These are phyloP conservation scores for Sphenostylis stenocarpa DNA, from an alignment of 306 rosid genomes.

Conservation along the genomic window DNA sequence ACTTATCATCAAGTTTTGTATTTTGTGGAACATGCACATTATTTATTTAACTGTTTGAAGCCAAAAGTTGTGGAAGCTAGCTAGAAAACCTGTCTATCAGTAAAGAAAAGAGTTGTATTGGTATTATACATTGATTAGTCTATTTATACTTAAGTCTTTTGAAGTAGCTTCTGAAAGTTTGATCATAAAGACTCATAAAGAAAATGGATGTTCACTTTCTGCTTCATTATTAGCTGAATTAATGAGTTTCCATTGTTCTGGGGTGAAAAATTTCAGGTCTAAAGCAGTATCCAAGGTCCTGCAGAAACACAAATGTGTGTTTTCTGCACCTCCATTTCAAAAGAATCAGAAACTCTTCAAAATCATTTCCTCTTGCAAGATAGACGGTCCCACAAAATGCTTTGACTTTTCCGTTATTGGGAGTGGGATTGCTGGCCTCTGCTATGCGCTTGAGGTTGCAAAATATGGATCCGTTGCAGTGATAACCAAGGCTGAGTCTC, in stretches of 20 bases:
- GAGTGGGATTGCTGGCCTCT: constrained; percentile 93
- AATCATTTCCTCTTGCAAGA: constrained; percentile 54
- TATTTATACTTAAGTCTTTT: background rate
- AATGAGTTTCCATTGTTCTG: background rate
- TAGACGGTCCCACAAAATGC: constrained; percentile 57
- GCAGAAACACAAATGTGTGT: constrained; percentile 42
- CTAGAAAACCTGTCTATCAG: background rate
- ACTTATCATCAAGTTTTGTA: constrained; percentile 11
- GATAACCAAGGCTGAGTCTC: constrained; percentile 94
- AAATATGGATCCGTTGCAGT: constrained; percentile 92
- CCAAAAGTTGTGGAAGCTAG: background rate
- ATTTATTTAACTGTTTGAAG: background rate
- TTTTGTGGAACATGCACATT: constrained; percentile 18
- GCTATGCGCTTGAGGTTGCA: constrained; percentile 93
- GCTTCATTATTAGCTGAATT: background rate
- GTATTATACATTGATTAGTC: background rate
- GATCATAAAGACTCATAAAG: background rate
- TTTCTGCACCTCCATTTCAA: constrained; percentile 36
- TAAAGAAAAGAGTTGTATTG: background rate
- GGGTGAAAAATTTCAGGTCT: constrained; percentile 55
- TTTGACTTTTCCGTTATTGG: constrained; percentile 88
- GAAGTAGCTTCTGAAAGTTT: constrained; percentile 3
- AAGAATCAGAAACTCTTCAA: constrained; percentile 45
- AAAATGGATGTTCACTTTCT: background rate
- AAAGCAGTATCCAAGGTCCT: constrained; percentile 52